phyloP scores from a whole-genome alignment of 139 green algal genomes.

The Chlamydomonas sp. region DNA sequence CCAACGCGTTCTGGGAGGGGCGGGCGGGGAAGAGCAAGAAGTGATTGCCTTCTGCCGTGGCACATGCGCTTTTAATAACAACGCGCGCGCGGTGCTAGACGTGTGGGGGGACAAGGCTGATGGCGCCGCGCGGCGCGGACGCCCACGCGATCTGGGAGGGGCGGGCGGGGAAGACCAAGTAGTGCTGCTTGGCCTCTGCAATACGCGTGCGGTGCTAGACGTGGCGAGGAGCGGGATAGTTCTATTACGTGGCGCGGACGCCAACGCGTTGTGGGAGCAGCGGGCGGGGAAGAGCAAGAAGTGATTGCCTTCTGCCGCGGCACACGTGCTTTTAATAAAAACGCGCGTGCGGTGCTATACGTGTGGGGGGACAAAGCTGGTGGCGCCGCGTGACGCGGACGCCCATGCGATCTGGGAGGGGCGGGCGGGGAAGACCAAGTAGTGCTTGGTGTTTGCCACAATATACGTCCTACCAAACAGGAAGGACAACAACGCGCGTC shows the following conservation, averaged over 20 bases:
- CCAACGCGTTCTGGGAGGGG: slow-evolving; percentile 8
- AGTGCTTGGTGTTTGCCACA: too few species aligned
- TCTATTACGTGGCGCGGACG: not conserved
- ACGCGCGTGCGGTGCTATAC: not conserved
- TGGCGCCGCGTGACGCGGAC: not conserved
- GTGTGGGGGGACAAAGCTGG: not conserved
- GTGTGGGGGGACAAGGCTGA: not conserved
- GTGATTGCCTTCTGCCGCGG: too few species aligned
- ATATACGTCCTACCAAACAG: not conserved
- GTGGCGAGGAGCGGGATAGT: not conserved
- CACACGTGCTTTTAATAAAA: too few species aligned
- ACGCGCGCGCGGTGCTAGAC: not conserved
- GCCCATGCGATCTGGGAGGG: slow-evolving; percentile 1
- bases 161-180: too few species aligned
- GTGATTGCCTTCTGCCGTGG: too few species aligned
- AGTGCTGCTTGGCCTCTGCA: too few species aligned
- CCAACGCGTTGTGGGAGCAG: slow-evolving; percentile 7
- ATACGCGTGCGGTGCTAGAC: not conserved
- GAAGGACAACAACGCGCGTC: not conserved
- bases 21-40: too few species aligned
- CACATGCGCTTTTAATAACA: not conserved
- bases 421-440: too few species aligned
- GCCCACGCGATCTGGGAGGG: slow-evolving; percentile 1
- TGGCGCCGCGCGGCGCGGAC: not conserved
- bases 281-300: too few species aligned